Evolutionary conservation across 768 basidiomycete species (phyloP), one percentile per base, ranked within the genome.

Genomic region (Coprinellus micaceus): DNA sequence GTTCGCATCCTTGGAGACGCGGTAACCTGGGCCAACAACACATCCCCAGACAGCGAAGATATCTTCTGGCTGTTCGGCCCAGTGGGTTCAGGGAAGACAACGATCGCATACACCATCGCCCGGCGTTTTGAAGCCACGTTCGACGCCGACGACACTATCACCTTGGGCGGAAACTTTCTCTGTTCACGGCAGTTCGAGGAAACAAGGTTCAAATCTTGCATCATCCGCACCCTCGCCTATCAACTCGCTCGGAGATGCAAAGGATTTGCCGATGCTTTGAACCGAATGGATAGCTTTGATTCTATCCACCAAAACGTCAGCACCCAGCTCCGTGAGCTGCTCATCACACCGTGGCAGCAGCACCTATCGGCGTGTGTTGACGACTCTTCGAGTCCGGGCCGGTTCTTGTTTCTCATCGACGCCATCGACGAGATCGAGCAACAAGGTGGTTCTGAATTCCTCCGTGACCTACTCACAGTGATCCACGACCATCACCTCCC

Each of bases 131-230:
- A 64, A 21, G 30, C 36, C 1, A 30, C 22, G 29, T 44, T 41
- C 17, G 57, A 62, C 29, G 28, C 48, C 15, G 33, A 50, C 46
- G 43, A 52, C n/a, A 49, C 54, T 13, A 56, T 57, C 47, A 51
- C 60, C 15, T 46, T 71, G 22, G 63, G 62, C 2, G 68, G 53
- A n/a, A 68, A 61, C 51, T 71, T 71, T 54, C 64, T 71, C 25
- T 67, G 64, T 43, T 70, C 69, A 9, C 63, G 64, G 19, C 63
- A 63, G 55, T 67, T 66, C 30, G 37, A 50, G 11, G 62, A 68
- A 19, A 66, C 66, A 19, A 25, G 55, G 51, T 69, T 53, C n/a
- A n/a, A n/a, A n/a, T n/a, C n/a, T n/a, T n/a, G n/a, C n/a, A n/a
- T n/a, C n/a, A n/a, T n/a, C n/a, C 66, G 54, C 30, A 69, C 64